These are phyloP conservation scores for Cercospora sesami DNA, from an alignment of 2,329 filamentous ascomycete genomes.

Conservation along the genomic window DNA sequence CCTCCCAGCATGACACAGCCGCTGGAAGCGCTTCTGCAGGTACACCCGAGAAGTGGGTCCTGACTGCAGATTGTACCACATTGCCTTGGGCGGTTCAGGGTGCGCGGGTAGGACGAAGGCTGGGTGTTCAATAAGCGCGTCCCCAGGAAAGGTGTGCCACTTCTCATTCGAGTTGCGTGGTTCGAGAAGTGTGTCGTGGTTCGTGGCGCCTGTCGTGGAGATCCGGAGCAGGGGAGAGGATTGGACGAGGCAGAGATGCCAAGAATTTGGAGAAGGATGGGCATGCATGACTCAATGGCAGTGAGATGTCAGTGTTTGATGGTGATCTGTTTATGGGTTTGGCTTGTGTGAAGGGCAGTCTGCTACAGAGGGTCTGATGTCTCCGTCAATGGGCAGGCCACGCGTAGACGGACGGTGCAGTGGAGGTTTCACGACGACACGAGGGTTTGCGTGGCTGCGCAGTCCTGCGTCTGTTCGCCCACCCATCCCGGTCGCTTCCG, in stretches of 20 bases:
- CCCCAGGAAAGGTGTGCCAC: neutral
- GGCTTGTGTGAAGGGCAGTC: neutral
- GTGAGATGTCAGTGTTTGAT: neutral
- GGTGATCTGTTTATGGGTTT: neutral
- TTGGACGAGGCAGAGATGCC: neutral
- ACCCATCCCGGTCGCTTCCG: neutral
- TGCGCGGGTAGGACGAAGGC: neutral
- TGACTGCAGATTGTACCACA: neutral
- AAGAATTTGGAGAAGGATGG: neutral
- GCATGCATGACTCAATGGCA: neutral
- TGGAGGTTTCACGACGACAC: conserved; percentile 16
- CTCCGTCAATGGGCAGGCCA: neutral
- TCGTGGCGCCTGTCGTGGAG: conserved; percentile 5
- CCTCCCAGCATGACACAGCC: neutral
- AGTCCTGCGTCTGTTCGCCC: conserved; percentile 4
- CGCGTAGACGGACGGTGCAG: neutral
- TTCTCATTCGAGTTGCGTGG: neutral
- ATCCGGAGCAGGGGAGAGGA: neutral
- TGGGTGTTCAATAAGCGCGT: neutral
- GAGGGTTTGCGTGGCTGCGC: conserved; percentile 15
- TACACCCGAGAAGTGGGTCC: neutral
- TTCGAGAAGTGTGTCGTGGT: neutral
- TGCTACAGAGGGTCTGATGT: neutral
- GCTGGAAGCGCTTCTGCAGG: neutral
- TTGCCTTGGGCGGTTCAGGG: neutral